Evolutionary conservation across 1,284 basidiomycete species (phyloP).

Genomic region (Irpex sp.): DNA sequence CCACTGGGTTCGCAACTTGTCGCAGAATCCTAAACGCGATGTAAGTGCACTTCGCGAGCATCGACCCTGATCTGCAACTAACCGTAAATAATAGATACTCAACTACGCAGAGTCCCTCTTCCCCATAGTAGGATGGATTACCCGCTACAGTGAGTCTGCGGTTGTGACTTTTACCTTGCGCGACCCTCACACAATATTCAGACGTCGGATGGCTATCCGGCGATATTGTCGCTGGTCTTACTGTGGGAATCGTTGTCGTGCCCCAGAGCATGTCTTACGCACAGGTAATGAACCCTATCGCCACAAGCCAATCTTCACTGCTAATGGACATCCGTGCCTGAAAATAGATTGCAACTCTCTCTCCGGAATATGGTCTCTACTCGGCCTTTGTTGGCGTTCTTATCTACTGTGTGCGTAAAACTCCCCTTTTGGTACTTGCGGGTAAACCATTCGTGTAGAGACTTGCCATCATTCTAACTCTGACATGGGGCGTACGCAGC

Average conservation of each 20-base stretch:
- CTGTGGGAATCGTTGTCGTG: conserved; percentile 88
- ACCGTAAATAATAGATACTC: conserved; percentile 35
- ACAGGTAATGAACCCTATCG: conserved; percentile 33
- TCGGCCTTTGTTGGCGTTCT: conserved; percentile 90
- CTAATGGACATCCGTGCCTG: not conserved
- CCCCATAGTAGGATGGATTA: conserved; percentile 80
- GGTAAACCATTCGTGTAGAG: too few relatives aligned
- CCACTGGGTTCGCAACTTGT: conserved; percentile 43
- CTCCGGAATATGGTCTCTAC: conserved; percentile 89
- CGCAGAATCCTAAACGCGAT: conserved; percentile 38
- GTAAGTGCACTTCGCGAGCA: conserved; percentile 31
- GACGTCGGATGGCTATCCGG: conserved; percentile 71
- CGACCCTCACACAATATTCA: conserved; percentile 21
- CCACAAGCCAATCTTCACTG: not conserved
- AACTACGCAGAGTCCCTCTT: conserved; percentile 69
- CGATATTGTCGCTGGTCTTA: conserved; percentile 85
- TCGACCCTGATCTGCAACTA: conserved; percentile 8
- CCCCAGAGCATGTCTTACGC: conserved; percentile 88
- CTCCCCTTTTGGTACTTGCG: conserved; percentile 20
- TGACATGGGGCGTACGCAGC: conserved; percentile 32
- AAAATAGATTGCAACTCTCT: conserved; percentile 76
- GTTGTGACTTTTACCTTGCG: conserved; percentile 3
- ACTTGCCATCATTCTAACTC: not conserved
- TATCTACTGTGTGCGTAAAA: conserved; percentile 63
- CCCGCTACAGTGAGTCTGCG: conserved; percentile 66